Evolutionary conservation across 495 filamentous ascomycete species (phyloP), one percentile per base, ranked within the genome.

Genomic region (Saxophila tyrrhenica): DNA sequence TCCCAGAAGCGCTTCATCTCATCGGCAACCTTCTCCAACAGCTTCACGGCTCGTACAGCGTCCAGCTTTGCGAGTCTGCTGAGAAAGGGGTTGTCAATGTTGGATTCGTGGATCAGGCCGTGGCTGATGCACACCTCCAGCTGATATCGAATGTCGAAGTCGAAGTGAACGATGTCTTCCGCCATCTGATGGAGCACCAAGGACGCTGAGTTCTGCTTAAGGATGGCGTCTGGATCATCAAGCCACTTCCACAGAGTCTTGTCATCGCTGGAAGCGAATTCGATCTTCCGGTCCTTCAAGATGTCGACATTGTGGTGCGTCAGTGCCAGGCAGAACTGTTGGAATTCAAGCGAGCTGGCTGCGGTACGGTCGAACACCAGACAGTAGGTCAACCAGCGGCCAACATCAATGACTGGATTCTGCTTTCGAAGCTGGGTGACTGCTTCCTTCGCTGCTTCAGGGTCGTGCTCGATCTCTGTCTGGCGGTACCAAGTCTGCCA

Each of bases 61-160:
- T 72, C 66, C 11, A 90, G 69, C 0, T 73, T 62, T 10, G 71
- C 62, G 3, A 98, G 70, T 41, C 65, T 77, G 19, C 72, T 56
- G 17, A 90, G 67, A 57, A 95, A 96, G 9, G 78, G 70, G 3
- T 68, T 63, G 5, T 69, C 75, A 50, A 95, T 75, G 48, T 81
- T 86, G 64, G 83, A 78, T 66, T 94, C 89, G 49, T 82, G 84
- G n/a, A 98, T 69, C n/a, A 77, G 70, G 0, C 82, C 80, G 20
- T 86, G 76, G 0, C 89, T 94, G 9, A 97, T 75, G 64, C 91
- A 96, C 0, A 87, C 90, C 67, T 97, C 90, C 0, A 98, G 77
- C 67, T 95, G 91, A 62, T 97, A 97, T 9, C 87, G 80, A 1
- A 91, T 79, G 0, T 79, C 65, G 46, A 89, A 96, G 0, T 80